A percentile compares a stretch with the other conserved stretches of the same genome.
These are phyloP conservation scores for Pleurotus eryngii DNA, from an alignment of 768 basidiomycete genomes.

Conservation along the genomic window DNA sequence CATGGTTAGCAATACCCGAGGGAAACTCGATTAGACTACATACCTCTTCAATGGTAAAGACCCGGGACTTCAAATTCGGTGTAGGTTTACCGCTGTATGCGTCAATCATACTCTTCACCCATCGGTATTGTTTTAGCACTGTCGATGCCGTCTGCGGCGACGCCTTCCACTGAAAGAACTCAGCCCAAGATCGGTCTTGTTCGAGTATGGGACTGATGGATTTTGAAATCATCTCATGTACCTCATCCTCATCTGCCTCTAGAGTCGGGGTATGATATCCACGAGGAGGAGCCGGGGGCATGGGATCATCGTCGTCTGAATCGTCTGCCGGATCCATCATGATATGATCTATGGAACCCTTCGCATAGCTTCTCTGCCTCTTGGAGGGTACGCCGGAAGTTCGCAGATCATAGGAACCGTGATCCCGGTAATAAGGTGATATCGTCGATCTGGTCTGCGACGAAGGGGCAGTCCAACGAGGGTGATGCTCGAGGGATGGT, in stretches of 20 bases:
- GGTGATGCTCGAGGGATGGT: not conserved
- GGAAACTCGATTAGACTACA: slow-evolving; percentile 10
- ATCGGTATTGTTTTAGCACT: slow-evolving; percentile 45
- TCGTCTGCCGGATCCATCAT: not conserved
- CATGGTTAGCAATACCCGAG: not conserved
- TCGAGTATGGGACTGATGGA: slow-evolving; percentile 43
- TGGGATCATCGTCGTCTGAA: not conserved
- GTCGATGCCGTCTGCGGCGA: slow-evolving; percentile 38
- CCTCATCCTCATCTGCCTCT: slow-evolving; percentile 34
- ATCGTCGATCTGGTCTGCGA: not conserved
- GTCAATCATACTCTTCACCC: slow-evolving; percentile 49
- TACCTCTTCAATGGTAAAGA: slow-evolving; percentile 45
- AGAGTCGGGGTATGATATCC: slow-evolving; percentile 27
- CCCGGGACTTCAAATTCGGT: slow-evolving; percentile 35
- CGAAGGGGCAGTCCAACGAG: slow-evolving; percentile 4
- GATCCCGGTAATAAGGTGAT: not conserved
- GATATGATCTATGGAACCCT: not conserved
- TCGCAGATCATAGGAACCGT: not conserved
- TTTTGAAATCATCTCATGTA: slow-evolving; percentile 37
- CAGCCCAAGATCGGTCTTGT: slow-evolving; percentile 40
- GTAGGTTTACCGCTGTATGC: slow-evolving; percentile 35
- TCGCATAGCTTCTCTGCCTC: slow-evolving; percentile 7
- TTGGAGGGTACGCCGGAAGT: not conserved
- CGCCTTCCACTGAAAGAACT: slow-evolving; percentile 38
- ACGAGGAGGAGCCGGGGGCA: slow-evolving; percentile 9